Evolutionary conservation across 495 filamentous ascomycete species (phyloP).

Genomic region (Aspergillus wentii): DNA sequence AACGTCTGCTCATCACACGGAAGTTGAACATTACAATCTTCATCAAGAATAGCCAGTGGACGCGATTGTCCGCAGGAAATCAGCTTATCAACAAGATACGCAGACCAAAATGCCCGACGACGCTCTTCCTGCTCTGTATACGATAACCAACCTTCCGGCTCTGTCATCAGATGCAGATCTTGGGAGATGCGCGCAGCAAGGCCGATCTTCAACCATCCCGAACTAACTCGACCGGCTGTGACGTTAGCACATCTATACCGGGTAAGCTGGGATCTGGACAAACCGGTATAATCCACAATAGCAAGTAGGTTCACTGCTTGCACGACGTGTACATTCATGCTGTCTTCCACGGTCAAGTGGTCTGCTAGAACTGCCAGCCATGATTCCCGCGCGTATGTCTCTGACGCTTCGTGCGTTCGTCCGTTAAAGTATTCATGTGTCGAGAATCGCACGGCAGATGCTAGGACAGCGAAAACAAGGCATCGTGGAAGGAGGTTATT

Average conservation of each 20-base stretch:
- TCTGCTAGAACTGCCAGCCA: constrained; percentile 24
- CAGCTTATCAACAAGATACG: constrained; percentile 25
- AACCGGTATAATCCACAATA: constrained; percentile 22
- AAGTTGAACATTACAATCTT: constrained; percentile 23
- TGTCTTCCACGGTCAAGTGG: constrained; percentile 19
- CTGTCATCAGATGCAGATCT: constrained; percentile 23
- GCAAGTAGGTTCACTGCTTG: constrained; percentile 25
- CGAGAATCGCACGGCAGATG: constrained; percentile 22
- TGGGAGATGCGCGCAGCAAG: constrained; percentile 25
- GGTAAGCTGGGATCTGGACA: no score
- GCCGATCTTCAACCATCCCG: constrained; percentile 28
- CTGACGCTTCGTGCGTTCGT: constrained; percentile 10
- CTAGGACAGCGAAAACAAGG: constrained; percentile 19
- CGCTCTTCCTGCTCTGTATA: constrained; percentile 25
- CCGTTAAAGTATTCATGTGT: constrained; percentile 16
- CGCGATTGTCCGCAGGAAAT: constrained; percentile 23
- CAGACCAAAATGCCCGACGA: constrained; percentile 26
- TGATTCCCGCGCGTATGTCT: constrained; percentile 20
- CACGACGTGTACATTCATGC: constrained; percentile 17
- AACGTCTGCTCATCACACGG: constrained; percentile 24
- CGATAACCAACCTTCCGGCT: constrained; percentile 14
- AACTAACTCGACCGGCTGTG: constrained; percentile 20
- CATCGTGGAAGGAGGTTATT: constrained; percentile 12
- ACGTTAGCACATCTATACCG: no score
- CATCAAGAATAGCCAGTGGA: constrained; percentile 21